These are phyloP conservation scores for Clausena lansium DNA, from an alignment of 345 rosid genomes.

Conservation along the genomic window DNA sequence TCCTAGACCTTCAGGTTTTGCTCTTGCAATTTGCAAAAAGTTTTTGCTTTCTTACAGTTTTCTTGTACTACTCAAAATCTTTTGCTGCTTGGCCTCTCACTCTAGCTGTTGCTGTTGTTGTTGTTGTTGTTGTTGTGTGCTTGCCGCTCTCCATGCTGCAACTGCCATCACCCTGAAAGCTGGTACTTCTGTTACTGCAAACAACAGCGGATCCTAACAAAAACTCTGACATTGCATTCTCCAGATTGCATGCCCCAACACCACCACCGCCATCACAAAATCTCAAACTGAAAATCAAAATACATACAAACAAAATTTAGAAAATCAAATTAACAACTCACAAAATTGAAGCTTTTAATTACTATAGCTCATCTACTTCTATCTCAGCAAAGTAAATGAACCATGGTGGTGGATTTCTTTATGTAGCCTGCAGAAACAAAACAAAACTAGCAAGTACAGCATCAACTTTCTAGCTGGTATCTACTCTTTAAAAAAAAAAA, in stretches of 20 bases:
- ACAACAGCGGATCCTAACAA: constrained; percentile 48
- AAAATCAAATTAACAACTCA: constrained; percentile 5
- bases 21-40: background rate
- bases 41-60: constrained; percentile 3
- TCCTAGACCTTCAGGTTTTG: constrained; percentile 17
- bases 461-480: background rate
- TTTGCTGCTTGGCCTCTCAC: background rate
- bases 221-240: constrained; percentile 42
- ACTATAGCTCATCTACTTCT: constrained; percentile 10
- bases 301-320: constrained; percentile 11
- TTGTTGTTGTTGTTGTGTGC: constrained; percentile 13
- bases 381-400: constrained; percentile 17
- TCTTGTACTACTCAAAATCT: background rate
- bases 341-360: background rate
- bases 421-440: constrained; percentile 2
- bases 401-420: constrained; percentile 11
- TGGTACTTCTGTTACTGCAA: constrained; percentile 30
- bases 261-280: constrained; percentile 17
- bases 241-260: constrained; percentile 38
- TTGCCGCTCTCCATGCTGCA: constrained; percentile 33
- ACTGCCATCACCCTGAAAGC: constrained; percentile 35
- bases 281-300: constrained; percentile 13
- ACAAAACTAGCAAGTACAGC: background rate
- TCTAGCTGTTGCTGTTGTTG: constrained; percentile 23
- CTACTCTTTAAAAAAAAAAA: background rate